phyloP scores from a whole-genome alignment of 2,329 filamentous ascomycete species.

The Alternaria tenuissima region DNA sequence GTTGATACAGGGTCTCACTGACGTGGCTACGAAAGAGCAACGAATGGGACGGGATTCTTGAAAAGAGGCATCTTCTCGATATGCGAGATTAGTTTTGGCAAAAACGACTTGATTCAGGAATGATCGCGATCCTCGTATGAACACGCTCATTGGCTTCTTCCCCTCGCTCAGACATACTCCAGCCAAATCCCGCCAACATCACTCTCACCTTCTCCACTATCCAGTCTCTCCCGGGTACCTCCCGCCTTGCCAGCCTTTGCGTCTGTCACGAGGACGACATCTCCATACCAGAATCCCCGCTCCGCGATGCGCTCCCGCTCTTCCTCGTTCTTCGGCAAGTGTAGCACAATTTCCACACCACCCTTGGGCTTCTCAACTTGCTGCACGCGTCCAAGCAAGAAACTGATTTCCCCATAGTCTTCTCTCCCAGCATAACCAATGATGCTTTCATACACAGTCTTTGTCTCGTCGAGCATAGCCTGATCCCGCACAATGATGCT shows the following conservation, averaged over 20 bases:
- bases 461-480: slow-evolving; percentile 23
- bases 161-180: slow-evolving; percentile 26
- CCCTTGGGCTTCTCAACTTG: slow-evolving; percentile 18
- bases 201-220: slow-evolving; percentile 18
- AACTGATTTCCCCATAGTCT: slow-evolving; percentile 12
- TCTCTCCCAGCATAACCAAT: slow-evolving; percentile 18
- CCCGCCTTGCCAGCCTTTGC: slow-evolving; percentile 21
- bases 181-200: slow-evolving; percentile 37
- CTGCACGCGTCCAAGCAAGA: slow-evolving; percentile 26
- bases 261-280: slow-evolving; percentile 32
- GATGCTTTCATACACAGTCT: slow-evolving; percentile 20
- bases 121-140: not conserved
- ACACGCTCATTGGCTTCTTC: not conserved
- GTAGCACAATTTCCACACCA: slow-evolving; percentile 30
- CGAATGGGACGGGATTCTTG: not conserved
- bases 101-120: too few relatives aligned
- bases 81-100: not conserved
- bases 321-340: slow-evolving; percentile 27
- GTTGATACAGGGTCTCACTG: not conserved
- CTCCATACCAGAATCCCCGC: slow-evolving; percentile 37
- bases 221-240: slow-evolving; percentile 27
- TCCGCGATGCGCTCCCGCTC: slow-evolving; percentile 26
- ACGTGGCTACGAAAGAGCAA: not conserved
- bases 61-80: not conserved
- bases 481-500: slow-evolving; percentile 36